Conservation (phyloP, 352 stramenopile genomes). For the Phytopythium ostracodes region DNA sequence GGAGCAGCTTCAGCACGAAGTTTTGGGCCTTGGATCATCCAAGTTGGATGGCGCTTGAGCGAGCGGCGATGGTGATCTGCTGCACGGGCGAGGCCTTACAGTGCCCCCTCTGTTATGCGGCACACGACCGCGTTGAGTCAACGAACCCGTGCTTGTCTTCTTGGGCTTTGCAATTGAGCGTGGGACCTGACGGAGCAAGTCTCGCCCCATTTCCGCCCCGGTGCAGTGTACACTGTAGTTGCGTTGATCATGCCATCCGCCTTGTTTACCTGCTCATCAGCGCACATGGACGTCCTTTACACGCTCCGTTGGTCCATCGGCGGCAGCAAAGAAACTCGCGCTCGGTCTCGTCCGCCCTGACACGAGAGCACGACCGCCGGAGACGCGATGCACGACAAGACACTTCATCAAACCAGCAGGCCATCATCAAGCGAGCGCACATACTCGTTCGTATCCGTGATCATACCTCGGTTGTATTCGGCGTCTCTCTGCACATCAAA, state of each 20-base stretch:
- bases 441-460: too few relatives aligned
- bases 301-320: not conserved
- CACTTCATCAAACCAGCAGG: not conserved
- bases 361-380: not conserved
- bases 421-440: not conserved
- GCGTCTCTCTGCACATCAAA: not conserved
- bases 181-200: not conserved
- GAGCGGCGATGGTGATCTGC: too few relatives aligned
- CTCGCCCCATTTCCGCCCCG: not conserved
- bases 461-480: conserved; percentile 1
- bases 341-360: not conserved
- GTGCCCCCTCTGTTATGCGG: too few relatives aligned
- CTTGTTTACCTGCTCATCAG: not conserved
- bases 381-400: not conserved
- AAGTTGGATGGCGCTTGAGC: too few relatives aligned
- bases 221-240: too few relatives aligned
- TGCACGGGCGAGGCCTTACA: too few relatives aligned
- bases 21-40: too few relatives aligned
- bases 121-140: not conserved
- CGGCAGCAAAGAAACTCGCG: not conserved
- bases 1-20: too few relatives aligned
- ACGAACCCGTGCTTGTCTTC: too few relatives aligned
- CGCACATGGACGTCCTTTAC: not conserved
- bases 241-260: not conserved
- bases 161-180: not conserved